Base-by-base conservation (phyloP, 257 asterid species). In the Capsicum pubescens region DNA sequence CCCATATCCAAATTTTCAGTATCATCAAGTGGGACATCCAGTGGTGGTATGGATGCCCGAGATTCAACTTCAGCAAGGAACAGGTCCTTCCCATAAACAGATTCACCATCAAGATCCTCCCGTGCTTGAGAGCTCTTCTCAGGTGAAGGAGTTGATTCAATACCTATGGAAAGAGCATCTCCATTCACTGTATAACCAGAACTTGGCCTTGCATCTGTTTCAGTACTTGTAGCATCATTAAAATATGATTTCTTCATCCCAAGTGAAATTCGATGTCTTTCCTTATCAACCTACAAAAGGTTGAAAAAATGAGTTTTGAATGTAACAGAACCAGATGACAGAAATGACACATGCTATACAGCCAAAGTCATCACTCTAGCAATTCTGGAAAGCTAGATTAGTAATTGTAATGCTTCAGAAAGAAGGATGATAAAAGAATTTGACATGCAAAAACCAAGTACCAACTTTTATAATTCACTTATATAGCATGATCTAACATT, bases 201-300 rank as follows among this genome's bases (percentile, higher is more conserved):
- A 69, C 44, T 85, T 63, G 77, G 84, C 54, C 81, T 83, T 26
- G 90, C 70, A 86, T 85, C 71, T 82, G 87, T 86, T 57, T 86
- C 85, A 71, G 60, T 83, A 80, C 79, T 88, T 50, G 80, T 85
- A 85, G 86, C 94, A 57, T 89, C 91, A 71, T 67, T 35, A 46
- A 97, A 60, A 87, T 97, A 95, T 17, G 98, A 90, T 14, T 85
- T 84, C 90, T 93, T 97, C 98, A 97, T 92, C 86, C 99, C 99
- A 80, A 97, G 97, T 76, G 98, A 90, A 68, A 97, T 89, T 54
- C 98, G 89, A 70, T 89, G 89, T 88, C 92, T 93, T 60, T 95
- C 99, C 88, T 90, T 92, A 88, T 97, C 98, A 88, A 97, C 98
- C 99, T 94, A 72, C 80, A 26, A 52, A 76, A 76, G 48, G 15